Evolutionary conservation across 495 filamentous ascomycete genomes (phyloP), one percentile per base, ranked within the genome.

Genomic region (Parathielavia hyrcaniae): DNA sequence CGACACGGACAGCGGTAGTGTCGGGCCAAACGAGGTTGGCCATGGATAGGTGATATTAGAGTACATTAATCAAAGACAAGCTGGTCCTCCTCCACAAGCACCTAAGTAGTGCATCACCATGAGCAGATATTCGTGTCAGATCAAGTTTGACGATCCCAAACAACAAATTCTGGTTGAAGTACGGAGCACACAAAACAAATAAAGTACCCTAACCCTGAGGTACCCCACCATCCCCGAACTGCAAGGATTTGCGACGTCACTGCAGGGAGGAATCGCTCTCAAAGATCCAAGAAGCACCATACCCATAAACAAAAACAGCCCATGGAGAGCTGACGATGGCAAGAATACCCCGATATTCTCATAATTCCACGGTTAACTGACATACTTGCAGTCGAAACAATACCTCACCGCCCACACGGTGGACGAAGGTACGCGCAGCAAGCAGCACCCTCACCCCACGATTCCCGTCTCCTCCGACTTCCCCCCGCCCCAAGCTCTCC

Each of bases 331-430:
- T 73, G 64, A 69, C 64, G 63, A 79, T 79, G 76, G 76, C 73
- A 72, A 45, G 64, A 35, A 11, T 19, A 4, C 11, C 5, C 6
- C 2, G 5, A 19, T 19, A n/a, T 4, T 4, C 5, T 2, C 8
- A 16, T 5, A 12, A 14, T n/a, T 20, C 7, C 22, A 26, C 13
- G 0, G 14, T 32, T 5, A 4, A 45, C 58, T 53, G 19, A 52
- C 44, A 39, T 10, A 2, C 39, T 14, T 5, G 12, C 64, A 98
- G 95, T 97, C 93, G 54, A 96, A 96, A 76, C 95, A 97, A 87
- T 97, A 96, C 69, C 83, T 98, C 38, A 90, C 90, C 56, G 85
- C 84, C 57, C 89, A 95, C 74, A 91, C 91, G 13, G 80, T 93
- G 68, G 89, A 95, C 69, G 81, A 90, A 79, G 90, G 90, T 89